Conservation (phyloP, 805 yeast genomes). For the Barnettozyma salicaria region DNA sequence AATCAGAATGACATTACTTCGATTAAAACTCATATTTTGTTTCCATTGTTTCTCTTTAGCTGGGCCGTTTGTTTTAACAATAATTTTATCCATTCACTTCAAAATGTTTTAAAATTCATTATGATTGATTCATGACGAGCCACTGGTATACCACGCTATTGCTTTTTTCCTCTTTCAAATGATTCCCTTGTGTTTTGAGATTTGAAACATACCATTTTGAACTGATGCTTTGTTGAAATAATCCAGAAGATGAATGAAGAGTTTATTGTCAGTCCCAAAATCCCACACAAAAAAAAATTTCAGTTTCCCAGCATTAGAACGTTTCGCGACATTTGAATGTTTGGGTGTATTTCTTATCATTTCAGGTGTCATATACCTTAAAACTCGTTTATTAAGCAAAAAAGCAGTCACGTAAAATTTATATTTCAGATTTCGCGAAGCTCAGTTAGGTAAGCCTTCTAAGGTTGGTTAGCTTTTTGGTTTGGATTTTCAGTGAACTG, state of each 20-base stretch:
- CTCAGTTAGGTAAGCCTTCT: background rate
- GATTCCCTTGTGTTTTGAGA: background rate
- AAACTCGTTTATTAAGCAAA: background rate
- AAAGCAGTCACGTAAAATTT: constrained; percentile 5
- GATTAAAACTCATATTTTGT: too few species aligned
- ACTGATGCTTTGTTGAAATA: constrained; percentile 9
- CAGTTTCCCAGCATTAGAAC: constrained; percentile 3
- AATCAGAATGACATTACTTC: too few species aligned
- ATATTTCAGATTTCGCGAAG: background rate
- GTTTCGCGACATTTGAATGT: constrained; percentile 1
- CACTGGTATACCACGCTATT: background rate
- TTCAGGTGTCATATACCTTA: constrained; percentile 1
- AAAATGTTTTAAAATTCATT: too few species aligned
- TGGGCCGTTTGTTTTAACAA: too few species aligned
- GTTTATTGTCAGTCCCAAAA: constrained; percentile 1
- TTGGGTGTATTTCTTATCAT: background rate
- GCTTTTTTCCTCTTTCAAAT: constrained; percentile 1
- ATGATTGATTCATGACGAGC: too few species aligned
- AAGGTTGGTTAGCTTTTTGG: too few species aligned
- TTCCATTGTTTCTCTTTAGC: too few species aligned
- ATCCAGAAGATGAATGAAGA: constrained; percentile 4
- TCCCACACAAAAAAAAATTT: constrained; percentile 9
- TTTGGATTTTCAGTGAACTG: too few species aligned
- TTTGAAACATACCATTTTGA: constrained; percentile 14
- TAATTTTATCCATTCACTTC: too few species aligned